These are phyloP conservation scores for Cynanchum wilfordii DNA, from an alignment of 257 asterid species.

Conservation along the genomic window DNA sequence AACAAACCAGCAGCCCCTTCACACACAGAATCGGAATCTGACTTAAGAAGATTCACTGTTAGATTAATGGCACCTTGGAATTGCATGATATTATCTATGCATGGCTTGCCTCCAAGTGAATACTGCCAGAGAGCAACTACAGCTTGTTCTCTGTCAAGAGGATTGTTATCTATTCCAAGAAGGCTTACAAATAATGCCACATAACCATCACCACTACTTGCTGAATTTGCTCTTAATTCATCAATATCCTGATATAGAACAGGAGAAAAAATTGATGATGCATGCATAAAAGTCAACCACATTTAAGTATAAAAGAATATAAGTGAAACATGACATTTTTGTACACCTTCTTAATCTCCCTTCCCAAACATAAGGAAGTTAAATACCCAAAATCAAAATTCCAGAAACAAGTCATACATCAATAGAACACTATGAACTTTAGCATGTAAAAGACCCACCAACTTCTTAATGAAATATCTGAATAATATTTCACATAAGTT, in stretches of 20 bases:
- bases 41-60: slow-evolving; percentile 64
- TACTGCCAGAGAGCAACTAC: slow-evolving; percentile 72
- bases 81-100: slow-evolving; percentile 65
- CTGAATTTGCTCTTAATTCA: slow-evolving; percentile 27
- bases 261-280: slow-evolving; percentile 11
- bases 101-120: slow-evolving; percentile 73
- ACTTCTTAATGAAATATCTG: neutral
- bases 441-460: neutral
- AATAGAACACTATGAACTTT: neutral
- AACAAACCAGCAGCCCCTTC: slow-evolving; percentile 90
- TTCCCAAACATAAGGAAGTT: slow-evolving; percentile 1
- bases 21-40: slow-evolving; percentile 61
- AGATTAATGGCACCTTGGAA: slow-evolving; percentile 61
- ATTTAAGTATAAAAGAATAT: neutral
- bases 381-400: neutral
- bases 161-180: slow-evolving; percentile 83
- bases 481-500: neutral
- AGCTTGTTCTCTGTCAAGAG: slow-evolving; percentile 75
- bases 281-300: slow-evolving; percentile 1
- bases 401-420: neutral
- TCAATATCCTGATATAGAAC: slow-evolving; percentile 47
- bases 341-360: neutral
- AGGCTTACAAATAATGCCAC: slow-evolving; percentile 62
- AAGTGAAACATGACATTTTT: neutral
- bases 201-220: slow-evolving; percentile 45